Conservation (phyloP, 2,329 filamentous ascomycete genomes). For the Fusarium concolor region DNA sequence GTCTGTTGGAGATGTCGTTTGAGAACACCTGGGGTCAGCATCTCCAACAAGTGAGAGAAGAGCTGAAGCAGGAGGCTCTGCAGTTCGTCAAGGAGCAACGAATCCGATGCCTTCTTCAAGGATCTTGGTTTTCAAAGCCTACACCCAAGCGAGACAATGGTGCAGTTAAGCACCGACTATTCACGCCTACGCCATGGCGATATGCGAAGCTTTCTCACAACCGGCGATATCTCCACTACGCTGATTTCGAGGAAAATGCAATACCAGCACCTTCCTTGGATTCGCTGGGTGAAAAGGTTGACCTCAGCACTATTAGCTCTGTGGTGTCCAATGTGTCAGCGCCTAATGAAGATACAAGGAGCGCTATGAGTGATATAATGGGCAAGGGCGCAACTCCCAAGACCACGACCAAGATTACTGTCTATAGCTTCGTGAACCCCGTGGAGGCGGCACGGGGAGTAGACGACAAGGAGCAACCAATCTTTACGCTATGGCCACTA, state of each 20-base stretch:
- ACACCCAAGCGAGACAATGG: slow-evolving; percentile 54
- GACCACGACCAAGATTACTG: slow-evolving; percentile 86
- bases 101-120: slow-evolving; percentile 87
- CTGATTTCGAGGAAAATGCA: slow-evolving; percentile 78
- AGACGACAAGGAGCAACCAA: slow-evolving; percentile 71
- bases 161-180: slow-evolving; percentile 52
- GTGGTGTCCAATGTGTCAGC: slow-evolving; percentile 93
- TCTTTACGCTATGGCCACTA: slow-evolving; percentile 85
- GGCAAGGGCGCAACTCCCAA: slow-evolving; percentile 54
- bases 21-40: slow-evolving; percentile 96
- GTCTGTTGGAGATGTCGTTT: slow-evolving; percentile 88
- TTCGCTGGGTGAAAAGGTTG: slow-evolving; percentile 81
- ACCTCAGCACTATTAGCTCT: slow-evolving; percentile 87
- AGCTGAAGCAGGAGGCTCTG: slow-evolving; percentile 88
- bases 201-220: slow-evolving; percentile 93
- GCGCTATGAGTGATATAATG: slow-evolving; percentile 57
- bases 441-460: slow-evolving; percentile 52
- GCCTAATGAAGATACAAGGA: slow-evolving; percentile 63
- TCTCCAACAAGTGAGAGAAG: slow-evolving; percentile 88
- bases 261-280: slow-evolving; percentile 77
- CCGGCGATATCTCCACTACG: slow-evolving; percentile 88
- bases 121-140: slow-evolving; percentile 83
- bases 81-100: slow-evolving; percentile 98
- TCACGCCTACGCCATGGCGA: slow-evolving; percentile 74
- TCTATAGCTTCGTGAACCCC: slow-evolving; percentile 75